phyloP scores from a whole-genome alignment of 1,139 yeast species.

The Magnusiomyces clavatus region DNA sequence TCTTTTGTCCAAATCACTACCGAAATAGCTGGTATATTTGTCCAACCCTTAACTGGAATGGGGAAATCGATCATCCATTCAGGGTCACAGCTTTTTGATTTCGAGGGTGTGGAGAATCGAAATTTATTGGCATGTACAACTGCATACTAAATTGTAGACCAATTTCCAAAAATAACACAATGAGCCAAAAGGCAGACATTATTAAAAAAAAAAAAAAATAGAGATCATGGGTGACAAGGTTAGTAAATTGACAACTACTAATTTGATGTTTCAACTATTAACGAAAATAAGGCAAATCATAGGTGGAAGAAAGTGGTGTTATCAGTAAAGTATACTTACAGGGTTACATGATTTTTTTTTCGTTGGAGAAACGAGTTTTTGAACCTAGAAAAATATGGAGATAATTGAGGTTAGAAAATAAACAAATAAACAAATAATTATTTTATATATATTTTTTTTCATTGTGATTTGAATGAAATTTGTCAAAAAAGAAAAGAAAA shows the following conservation, averaged over 20 bases:
- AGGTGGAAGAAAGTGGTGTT: neutral
- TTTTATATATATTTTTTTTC: no score
- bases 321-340: neutral
- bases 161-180: no score
- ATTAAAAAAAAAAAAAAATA: no score
- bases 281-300: neutral
- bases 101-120: conserved; percentile 6
- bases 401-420: no score
- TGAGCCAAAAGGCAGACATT: no score
- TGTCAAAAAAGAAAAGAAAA: no score
- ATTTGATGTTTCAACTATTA: no score
- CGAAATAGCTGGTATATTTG: conserved; percentile 24
- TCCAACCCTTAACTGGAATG: conserved; percentile 24
- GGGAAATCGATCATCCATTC: conserved; percentile 33
- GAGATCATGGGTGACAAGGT: no score
- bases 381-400: neutral
- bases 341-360: conserved; percentile 2
- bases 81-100: conserved; percentile 25
- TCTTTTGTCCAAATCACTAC: conserved; percentile 35
- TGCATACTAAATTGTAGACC: conserved; percentile 7
- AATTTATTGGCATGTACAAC: conserved; percentile 10
- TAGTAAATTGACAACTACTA: no score
- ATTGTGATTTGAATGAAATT: no score
- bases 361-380: neutral
- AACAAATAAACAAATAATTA: no score